Base-by-base conservation (phyloP, 2,329 filamentous ascomycete species). In the Colletotrichum liaoningense region DNA sequence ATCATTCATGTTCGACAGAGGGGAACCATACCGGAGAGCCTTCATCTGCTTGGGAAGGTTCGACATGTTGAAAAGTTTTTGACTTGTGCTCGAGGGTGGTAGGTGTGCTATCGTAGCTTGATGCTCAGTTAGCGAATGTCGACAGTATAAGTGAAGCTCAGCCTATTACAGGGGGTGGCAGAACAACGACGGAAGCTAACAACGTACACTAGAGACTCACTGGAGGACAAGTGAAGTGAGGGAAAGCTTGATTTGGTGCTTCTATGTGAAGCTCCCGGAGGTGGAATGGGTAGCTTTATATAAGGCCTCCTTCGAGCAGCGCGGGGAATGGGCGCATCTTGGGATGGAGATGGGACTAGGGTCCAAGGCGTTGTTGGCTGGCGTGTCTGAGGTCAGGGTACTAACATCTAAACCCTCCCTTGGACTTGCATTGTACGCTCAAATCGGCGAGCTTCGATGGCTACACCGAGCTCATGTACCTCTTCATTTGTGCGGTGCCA, bases 41-140 rank as follows among this genome's bases (percentile, higher is more conserved):
- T 91, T 91, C 88, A 89, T 91, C 76, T 86, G 84, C 80, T 85
- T 83, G 72, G 88, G 88, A 75, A 90, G 84, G 77, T 77, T 79
- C 69, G 80, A 80, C 79, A 90, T 83, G 77, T 78, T 79, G 79
- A 76, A 60, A 26, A 46, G 12, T 22, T 67, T 24, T 22, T 65
- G 42, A 24, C 46, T 22, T 42, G 16, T 5, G 16, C 7, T 42
- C 67, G 24, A 30, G 38, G 42, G 24, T 62, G 33, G 19, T 49
- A 38, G 26, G 22, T 19, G 14, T 62, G 30, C 60, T 57, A 9
- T n/a, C 24, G 38, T 65, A 57, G 19, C n/a, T 72, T 42, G 19
- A 73, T 62, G 35, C 3, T 14, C 4, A 49, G 49, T 73, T 24
- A 69, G 63, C 54, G 12, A 5, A 28, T 49, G 7, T 22, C 35